A percentile compares a stretch with the other conserved stretches of the same genome.
phyloP scores from a whole-genome alignment of 2,329 filamentous ascomycete species.

The Madurella fahalii region DNA sequence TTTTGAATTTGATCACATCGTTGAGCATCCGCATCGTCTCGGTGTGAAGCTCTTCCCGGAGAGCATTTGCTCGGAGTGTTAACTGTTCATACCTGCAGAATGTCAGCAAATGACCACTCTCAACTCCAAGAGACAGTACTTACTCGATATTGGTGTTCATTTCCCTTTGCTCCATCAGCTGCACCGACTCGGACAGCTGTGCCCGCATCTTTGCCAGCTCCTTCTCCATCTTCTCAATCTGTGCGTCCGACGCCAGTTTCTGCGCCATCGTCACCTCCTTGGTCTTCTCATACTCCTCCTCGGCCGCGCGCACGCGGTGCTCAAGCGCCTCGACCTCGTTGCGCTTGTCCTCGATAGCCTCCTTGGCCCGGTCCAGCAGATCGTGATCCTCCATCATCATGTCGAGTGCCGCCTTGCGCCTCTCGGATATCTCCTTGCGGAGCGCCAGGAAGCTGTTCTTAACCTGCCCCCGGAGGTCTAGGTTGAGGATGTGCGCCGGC shows the following conservation, averaged over 20 bases:
- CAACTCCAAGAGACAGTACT: conserved; percentile 32
- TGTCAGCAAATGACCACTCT: conserved; percentile 4
- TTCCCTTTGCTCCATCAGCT: conserved; percentile 89
- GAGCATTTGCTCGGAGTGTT: conserved; percentile 72
- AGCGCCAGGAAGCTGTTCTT: conserved; percentile 74
- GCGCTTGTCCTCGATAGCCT: conserved; percentile 93
- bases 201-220: conserved; percentile 91
- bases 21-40: conserved; percentile 95
- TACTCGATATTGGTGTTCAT: conserved; percentile 96
- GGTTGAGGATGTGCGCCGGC: conserved; percentile 79
- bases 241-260: conserved; percentile 82
- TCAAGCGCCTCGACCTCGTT: conserved; percentile 89
- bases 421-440: conserved; percentile 87
- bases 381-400: conserved; percentile 94
- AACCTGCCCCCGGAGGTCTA: conserved; percentile 79
- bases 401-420: conserved; percentile 76
- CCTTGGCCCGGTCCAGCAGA: conserved; percentile 87
- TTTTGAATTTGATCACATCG: conserved; percentile 97
- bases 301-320: conserved; percentile 80
- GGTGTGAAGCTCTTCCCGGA: conserved; percentile 96
- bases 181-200: conserved; percentile 77
- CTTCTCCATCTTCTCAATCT: conserved; percentile 99
- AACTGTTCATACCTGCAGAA: conserved; percentile 78
- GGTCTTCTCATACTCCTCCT: conserved; percentile 91
- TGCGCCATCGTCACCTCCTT: conserved; percentile 83